Conservation (phyloP, 441 rosid species). For the Gossypium schwendimanii region DNA sequence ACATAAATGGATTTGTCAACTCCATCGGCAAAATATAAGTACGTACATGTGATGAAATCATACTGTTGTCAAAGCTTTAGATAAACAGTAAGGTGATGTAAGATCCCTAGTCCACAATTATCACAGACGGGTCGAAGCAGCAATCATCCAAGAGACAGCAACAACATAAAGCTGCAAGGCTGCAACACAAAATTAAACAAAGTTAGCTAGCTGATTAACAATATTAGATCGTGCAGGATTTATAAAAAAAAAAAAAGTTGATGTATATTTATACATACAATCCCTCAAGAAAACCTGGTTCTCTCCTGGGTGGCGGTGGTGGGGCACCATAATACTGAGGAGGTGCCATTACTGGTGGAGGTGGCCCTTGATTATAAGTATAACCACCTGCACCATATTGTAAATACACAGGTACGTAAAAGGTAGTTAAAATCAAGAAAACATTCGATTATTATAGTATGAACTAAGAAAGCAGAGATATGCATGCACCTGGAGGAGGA, state of each 20-base stretch:
- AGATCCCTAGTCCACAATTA: slow-evolving; percentile 23
- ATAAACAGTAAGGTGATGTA: background rate
- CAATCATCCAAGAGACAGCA: slow-evolving; percentile 58
- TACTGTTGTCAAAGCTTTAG: background rate
- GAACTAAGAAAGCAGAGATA: background rate
- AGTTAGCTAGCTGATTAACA: no score
- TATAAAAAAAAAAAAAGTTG: background rate
- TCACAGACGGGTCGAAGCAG: slow-evolving; percentile 49
- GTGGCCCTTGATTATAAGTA: slow-evolving; percentile 27
- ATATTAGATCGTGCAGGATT: no score
- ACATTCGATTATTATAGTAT: background rate
- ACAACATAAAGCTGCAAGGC: slow-evolving; percentile 57
- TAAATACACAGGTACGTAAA: background rate
- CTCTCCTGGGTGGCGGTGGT: slow-evolving; percentile 29
- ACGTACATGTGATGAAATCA: no score
- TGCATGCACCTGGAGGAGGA: slow-evolving; percentile 9
- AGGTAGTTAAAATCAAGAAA: background rate
- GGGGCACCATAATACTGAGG: slow-evolving; percentile 17
- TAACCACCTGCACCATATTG: slow-evolving; percentile 24
- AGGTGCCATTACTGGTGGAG: slow-evolving; percentile 45
- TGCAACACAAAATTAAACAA: slow-evolving; percentile 27
- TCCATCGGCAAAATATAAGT: background rate
- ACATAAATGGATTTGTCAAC: background rate
- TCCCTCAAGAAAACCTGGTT: slow-evolving; percentile 56
- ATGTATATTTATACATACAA: slow-evolving; percentile 25